Percentiles rank a stretch among this genome's conserved stretches.
phyloP scores from a whole-genome alignment of 768 basidiomycete genomes.

The Auricularia cornea region DNA sequence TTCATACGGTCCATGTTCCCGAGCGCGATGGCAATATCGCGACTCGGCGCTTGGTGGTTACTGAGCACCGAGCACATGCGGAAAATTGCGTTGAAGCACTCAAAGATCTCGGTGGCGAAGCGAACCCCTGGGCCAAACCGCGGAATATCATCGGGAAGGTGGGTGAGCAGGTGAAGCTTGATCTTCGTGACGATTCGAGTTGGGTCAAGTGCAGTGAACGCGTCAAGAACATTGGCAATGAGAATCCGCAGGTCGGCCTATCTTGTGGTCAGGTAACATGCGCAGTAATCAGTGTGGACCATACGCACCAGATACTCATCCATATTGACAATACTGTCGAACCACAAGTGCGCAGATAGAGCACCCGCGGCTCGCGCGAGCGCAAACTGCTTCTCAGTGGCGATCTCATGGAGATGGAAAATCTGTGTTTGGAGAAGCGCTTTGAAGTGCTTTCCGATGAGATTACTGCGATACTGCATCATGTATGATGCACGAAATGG shows the following conservation, averaged over 20 bases:
- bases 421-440: slow-evolving; percentile 26
- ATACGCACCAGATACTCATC: not conserved
- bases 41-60: not conserved
- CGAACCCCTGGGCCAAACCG: not conserved
- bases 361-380: not conserved
- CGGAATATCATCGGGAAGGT: not conserved
- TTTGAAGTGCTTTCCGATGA: slow-evolving; percentile 37
- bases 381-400: too few species aligned
- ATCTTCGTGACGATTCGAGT: not conserved
- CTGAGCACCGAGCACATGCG: slow-evolving; percentile 2
- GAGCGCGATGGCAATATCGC: not conserved
- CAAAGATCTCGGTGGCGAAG: not conserved
- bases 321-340: not conserved
- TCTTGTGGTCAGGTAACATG: too few species aligned
- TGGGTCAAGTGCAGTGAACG: not conserved
- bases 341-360: not conserved
- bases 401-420: slow-evolving; percentile 31
- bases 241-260: not conserved
- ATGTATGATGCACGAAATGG: slow-evolving; percentile 33
- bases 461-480: slow-evolving; percentile 33
- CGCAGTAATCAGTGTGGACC: too few species aligned
- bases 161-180: not conserved
- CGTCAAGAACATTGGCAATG: not conserved
- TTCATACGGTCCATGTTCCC: not conserved
- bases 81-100: slow-evolving; percentile 1